Evolutionary conservation across 2,329 filamentous ascomycete species (phyloP).

Genomic region (Colletotrichum costaricense): DNA sequence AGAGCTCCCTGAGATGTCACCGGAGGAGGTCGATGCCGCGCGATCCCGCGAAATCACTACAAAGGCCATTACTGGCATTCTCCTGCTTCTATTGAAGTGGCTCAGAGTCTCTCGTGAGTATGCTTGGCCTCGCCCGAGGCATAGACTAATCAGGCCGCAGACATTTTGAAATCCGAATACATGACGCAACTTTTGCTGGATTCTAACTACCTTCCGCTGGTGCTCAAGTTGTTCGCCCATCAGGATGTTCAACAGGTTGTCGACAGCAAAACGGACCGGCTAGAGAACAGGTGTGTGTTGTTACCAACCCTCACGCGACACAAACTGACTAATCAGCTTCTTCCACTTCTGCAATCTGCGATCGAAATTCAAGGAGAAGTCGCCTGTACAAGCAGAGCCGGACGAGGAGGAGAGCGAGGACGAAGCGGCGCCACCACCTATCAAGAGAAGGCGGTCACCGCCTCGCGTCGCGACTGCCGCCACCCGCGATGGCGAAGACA

Average conservation of each 20-base stretch:
- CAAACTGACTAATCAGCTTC: slow-evolving; percentile 67
- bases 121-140: slow-evolving; percentile 34
- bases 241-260: slow-evolving; percentile 93
- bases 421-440: slow-evolving; percentile 87
- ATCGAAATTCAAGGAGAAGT: slow-evolving; percentile 60
- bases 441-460: slow-evolving; percentile 67
- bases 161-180: slow-evolving; percentile 96
- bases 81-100: slow-evolving; percentile 94
- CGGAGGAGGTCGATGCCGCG: slow-evolving; percentile 85
- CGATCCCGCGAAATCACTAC: slow-evolving; percentile 87
- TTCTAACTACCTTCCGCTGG: slow-evolving; percentile 92
- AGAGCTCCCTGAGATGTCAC: slow-evolving; percentile 60
- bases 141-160: slow-evolving; percentile 54
- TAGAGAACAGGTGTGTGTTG: slow-evolving; percentile 77
- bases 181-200: slow-evolving; percentile 92
- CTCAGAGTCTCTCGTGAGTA: slow-evolving; percentile 89
- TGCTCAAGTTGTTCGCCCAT: slow-evolving; percentile 92
- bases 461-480: slow-evolving; percentile 47
- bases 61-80: slow-evolving; percentile 90
- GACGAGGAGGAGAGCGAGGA: slow-evolving; percentile 66
- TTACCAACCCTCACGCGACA: slow-evolving; percentile 35
- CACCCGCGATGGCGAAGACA: slow-evolving; percentile 37
- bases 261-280: slow-evolving; percentile 84
- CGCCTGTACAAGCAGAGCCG: slow-evolving; percentile 37
- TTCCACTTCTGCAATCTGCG: slow-evolving; percentile 88